These are phyloP conservation scores for Plantago lanceolata DNA, from an alignment of 305 asterid species.

Conservation along the genomic window DNA sequence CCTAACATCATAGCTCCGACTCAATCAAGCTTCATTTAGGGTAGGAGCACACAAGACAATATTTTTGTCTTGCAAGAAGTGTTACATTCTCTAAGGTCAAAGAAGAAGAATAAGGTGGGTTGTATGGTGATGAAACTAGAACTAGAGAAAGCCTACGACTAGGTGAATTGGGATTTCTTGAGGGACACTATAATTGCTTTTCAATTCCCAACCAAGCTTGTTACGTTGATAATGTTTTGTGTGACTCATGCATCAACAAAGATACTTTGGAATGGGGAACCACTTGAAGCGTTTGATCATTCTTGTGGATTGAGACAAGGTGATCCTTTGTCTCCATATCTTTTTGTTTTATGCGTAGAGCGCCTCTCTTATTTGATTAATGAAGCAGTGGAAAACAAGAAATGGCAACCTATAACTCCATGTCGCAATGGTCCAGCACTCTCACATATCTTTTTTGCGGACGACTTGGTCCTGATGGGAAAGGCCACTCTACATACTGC, in stretches of 20 bases:
- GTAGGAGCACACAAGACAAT: too few species aligned
- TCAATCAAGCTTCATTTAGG: too few species aligned
- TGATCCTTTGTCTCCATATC: too few species aligned
- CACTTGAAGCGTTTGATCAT: too few species aligned
- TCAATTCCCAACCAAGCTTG: background rate
- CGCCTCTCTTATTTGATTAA: background rate
- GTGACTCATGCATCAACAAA: background rate
- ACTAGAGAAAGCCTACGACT: background rate
- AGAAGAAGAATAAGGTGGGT: too few species aligned
- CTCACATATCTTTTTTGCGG: background rate
- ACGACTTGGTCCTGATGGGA: background rate
- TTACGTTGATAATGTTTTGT: background rate
- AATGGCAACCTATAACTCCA: background rate
- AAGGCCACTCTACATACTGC: background rate
- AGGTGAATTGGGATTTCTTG: background rate
- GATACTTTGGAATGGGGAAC: background rate
- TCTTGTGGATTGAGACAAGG: too few species aligned
- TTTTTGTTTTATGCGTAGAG: too few species aligned
- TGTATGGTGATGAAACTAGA: background rate
- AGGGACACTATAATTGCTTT: background rate
- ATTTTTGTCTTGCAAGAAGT: too few species aligned
- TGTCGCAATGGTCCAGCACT: background rate
- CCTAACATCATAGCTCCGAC: too few species aligned
- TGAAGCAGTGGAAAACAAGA: background rate
- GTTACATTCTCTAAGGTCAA: too few species aligned